Base-by-base conservation (phyloP, 768 basidiomycete genomes). In the Cubamyces lactineus region DNA sequence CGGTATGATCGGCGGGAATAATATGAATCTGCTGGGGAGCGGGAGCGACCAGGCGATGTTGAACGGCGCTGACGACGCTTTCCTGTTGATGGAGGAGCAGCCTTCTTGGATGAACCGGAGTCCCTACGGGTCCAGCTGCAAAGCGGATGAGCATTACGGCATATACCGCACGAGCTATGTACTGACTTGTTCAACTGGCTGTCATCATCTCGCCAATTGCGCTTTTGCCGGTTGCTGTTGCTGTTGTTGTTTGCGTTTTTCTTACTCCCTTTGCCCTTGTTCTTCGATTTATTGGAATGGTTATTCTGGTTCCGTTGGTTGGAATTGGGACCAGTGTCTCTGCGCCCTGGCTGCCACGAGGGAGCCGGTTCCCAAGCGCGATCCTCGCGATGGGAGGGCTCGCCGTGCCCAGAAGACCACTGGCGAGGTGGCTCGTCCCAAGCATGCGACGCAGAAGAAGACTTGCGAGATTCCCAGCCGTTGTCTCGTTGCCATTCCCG, bases 131-230 rank as follows among this genome's bases (percentile, higher is more conserved):
- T 85, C 89, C 89, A 91, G 68, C 89, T 92, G 66, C 9, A 40
- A 53, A 58, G 3, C 3, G 16, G 8, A 19, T 24, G 23, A 52
- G 50, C n/a, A 48, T 59, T 40, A 65, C 57, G 38, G 65, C 17
- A 59, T 52, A 49, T 41, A 41, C 48, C 58, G 34, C 30, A 56
- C 57, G 51, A 59, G 61, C 39, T 53, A 21, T 50, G 9, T 13
- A 74, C 86, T 49, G 74, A 93, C 91, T 92, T 92, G 74, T 92
- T 92, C 53, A 86, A 72, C 67, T 80, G 82, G n/a, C 82, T 80
- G 57, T 91, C 88, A 46, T 91, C 87, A 24, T 74, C 75, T 55
- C 79, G 76, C 65, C 80, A 80, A 65, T 77, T 78, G 24, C 77
- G 78, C 58, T 76, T 75, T 57, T 73, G 76, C 47, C 78, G 73